Percentiles rank a stretch among this genome's conserved stretches.
Evolutionary conservation across 108 stramenopile species (phyloP).

Genomic region (Epithemia pelagica): DNA sequence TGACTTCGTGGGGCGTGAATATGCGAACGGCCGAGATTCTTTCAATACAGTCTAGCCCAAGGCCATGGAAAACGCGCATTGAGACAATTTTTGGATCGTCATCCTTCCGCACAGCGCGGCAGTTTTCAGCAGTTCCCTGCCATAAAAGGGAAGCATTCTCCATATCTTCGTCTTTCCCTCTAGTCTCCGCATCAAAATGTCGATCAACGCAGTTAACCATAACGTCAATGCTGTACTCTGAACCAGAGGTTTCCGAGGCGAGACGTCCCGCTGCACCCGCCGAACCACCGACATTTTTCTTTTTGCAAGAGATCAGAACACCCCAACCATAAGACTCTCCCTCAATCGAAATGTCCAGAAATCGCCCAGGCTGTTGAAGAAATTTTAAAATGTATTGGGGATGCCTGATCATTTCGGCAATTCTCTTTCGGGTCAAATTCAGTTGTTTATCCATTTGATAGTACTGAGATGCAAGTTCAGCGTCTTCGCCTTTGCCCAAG

Average conservation of each 20-base stretch:
- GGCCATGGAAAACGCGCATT: slow-evolving; percentile 62
- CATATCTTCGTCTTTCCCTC: slow-evolving; percentile 51
- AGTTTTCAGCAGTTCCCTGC: slow-evolving; percentile 56
- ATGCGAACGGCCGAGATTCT: slow-evolving; percentile 78
- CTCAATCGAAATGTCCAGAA: slow-evolving; percentile 75
- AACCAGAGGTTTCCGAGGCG: slow-evolving; percentile 40
- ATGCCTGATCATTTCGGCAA: slow-evolving; percentile 71
- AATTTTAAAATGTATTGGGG: slow-evolving; percentile 90
- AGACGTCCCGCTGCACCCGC: slow-evolving; percentile 61
- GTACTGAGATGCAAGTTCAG: slow-evolving; percentile 66
- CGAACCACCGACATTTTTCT: slow-evolving; percentile 57
- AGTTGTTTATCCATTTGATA: slow-evolving; percentile 80
- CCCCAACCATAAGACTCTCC: slow-evolving; percentile 89
- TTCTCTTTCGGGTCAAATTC: slow-evolving; percentile 58
- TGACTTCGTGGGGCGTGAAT: slow-evolving; percentile 65
- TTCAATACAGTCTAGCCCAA: slow-evolving; percentile 71
- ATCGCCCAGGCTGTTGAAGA: slow-evolving; percentile 74
- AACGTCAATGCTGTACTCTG: slow-evolving; percentile 70
- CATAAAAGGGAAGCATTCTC: slow-evolving; percentile 62
- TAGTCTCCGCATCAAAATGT: slow-evolving; percentile 50
- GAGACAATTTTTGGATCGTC: slow-evolving; percentile 52
- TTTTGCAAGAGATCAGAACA: slow-evolving; percentile 61
- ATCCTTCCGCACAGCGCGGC: slow-evolving; percentile 40
- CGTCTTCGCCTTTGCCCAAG: slow-evolving; percentile 44
- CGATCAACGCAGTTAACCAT: slow-evolving; percentile 58